Evolutionary conservation across 1,284 basidiomycete species (phyloP), one percentile per base, ranked within the genome.

Genomic region (Ganoderma meredithae): DNA sequence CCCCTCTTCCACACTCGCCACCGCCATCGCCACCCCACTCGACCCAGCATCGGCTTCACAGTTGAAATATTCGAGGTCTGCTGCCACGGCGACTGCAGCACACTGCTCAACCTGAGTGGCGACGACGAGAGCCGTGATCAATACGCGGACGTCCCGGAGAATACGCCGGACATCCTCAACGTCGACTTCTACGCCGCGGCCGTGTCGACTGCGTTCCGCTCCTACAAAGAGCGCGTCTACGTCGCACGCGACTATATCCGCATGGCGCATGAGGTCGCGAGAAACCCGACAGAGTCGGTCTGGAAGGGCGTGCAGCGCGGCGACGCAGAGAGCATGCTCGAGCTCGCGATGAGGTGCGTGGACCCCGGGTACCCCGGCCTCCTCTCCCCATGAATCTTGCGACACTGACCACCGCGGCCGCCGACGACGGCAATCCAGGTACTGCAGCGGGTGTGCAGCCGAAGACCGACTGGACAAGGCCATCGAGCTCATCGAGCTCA

Each of bases 141-240:
- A 12, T 53, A 53, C 52, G 52, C 25, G 12, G 25, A 53, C 25
- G 15, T 53, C 52, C 52, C 52, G 25, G 25, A 13, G 12, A 25
- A 53, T 25, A 53, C 52, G 52, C 52, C 52, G 0, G 25, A 53
- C 10, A 31, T 53, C 52, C 10, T 13, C 12, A 53, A 53, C 25
- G 25, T 53, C 52, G 52, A 53, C 52, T 31, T 53, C 25, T 53
- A 53, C 25, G 27, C 52, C 52, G 52, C 52, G 25, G 52, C 52
- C 5, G 52, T 31, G 15, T 31, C 52, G 52, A 53, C 15, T 3
- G 52, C 7, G 52, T 53, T 53, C 27, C 10, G n/a, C 25, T 31
- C 52, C 25, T 53, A 4, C 52, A 53, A 6, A 25, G 27, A 25
- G 12, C 25, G 52, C 52, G 25, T 53, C 4, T 13, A 31, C n/a